Percentiles rank a stretch among this genome's conserved stretches.
phyloP scores from a whole-genome alignment of 805 yeast genomes.

The Metschnikowia similis region DNA sequence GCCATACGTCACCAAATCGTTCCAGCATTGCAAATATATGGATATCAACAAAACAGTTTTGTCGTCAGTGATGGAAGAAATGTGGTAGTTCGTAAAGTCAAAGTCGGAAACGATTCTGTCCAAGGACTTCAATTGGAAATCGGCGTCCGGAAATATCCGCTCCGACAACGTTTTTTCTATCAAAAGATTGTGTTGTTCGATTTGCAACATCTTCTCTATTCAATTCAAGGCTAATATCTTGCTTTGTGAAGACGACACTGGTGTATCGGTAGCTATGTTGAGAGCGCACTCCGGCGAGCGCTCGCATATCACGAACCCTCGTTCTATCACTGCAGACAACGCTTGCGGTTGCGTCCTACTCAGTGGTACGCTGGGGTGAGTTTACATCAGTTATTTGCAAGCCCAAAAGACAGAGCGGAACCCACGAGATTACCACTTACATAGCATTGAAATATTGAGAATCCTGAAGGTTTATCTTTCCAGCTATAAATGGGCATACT shows the following conservation, averaged over 20 bases:
- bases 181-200: conserved; percentile 79
- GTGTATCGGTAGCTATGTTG: background rate
- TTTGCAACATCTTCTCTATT: conserved; percentile 59
- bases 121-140: conserved; percentile 37
- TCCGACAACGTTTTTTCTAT: conserved; percentile 77
- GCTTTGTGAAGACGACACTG: background rate
- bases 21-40: conserved; percentile 71
- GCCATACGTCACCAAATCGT: conserved; percentile 66
- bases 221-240: background rate
- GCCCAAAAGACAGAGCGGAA: no score
- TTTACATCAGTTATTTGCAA: background rate
- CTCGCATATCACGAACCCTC: conserved; percentile 2
- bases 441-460: no score
- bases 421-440: no score
- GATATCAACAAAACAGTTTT: conserved; percentile 64
- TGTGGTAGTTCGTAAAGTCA: conserved; percentile 91
- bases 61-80: conserved; percentile 74
- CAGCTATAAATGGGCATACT: background rate
- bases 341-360: conserved; percentile 3
- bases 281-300: background rate
- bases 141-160: conserved; percentile 47
- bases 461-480: no score
- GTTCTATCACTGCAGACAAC: background rate
- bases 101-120: conserved; percentile 93
- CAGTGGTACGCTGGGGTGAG: background rate